These are phyloP conservation scores for Bauhinia variegata DNA, from an alignment of 306 rosid genomes.

Conservation along the genomic window DNA sequence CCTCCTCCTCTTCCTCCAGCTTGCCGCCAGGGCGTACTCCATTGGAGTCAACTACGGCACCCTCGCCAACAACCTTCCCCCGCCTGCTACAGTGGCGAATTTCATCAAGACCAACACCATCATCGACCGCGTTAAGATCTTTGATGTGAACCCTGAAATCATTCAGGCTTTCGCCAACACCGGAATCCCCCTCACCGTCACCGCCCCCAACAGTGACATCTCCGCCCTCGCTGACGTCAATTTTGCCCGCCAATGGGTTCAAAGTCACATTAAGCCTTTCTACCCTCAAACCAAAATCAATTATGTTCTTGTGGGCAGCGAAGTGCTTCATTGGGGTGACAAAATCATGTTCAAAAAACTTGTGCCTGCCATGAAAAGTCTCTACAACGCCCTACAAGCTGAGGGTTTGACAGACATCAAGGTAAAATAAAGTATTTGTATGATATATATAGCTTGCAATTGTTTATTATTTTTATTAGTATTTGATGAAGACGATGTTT, in stretches of 20 bases:
- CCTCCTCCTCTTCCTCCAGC: constrained; percentile 46
- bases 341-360: constrained; percentile 44
- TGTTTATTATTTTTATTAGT: too few relatives aligned
- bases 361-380: constrained; percentile 75
- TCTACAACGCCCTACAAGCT: constrained; percentile 58
- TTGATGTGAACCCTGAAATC: constrained; percentile 74
- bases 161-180: constrained; percentile 72
- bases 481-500: too few relatives aligned
- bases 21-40: constrained; percentile 45
- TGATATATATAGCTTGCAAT: too few relatives aligned
- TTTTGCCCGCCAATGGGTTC: constrained; percentile 66
- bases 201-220: constrained; percentile 79
- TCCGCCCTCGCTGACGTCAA: constrained; percentile 19
- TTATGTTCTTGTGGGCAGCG: constrained; percentile 78
- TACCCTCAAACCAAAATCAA: constrained; percentile 60
- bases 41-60: constrained; percentile 94
- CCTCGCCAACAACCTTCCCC: constrained; percentile 71
- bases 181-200: constrained; percentile 72
- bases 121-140: constrained; percentile 78
- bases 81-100: constrained; percentile 62
- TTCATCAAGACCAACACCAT: constrained; percentile 62
- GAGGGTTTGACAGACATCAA: constrained; percentile 72
- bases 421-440: too few relatives aligned
- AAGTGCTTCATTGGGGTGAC: constrained; percentile 73
- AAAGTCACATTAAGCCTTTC: constrained; percentile 53